phyloP scores from a whole-genome alignment of 352 stramenopile genomes.

The Pythium phragmiticola region DNA sequence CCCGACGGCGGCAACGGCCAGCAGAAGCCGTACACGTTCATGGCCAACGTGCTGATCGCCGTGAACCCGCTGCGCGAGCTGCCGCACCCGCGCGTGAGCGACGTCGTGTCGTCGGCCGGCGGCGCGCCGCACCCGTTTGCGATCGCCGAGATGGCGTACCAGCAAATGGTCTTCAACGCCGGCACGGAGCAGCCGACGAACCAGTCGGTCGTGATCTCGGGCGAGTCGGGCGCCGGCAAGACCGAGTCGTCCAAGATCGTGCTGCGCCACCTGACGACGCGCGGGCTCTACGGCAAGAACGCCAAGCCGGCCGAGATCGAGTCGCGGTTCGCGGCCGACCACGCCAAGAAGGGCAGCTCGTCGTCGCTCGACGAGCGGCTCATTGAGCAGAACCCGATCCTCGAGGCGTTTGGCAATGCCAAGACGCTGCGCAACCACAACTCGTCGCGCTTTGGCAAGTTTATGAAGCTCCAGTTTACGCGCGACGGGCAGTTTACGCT shows the following conservation, averaged over 20 bases:
- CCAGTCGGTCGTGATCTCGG: slow-evolving; percentile 85
- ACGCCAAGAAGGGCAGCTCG: slow-evolving; percentile 27
- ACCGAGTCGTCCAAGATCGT: slow-evolving; percentile 91
- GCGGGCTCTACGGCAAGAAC: slow-evolving; percentile 85
- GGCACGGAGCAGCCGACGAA: slow-evolving; percentile 84
- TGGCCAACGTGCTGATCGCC: slow-evolving; percentile 92
- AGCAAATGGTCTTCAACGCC: slow-evolving; percentile 91
- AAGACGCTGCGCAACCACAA: slow-evolving; percentile 98
- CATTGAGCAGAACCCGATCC: slow-evolving; percentile 86
- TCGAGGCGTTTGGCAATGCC: slow-evolving; percentile 89
- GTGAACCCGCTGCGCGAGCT: slow-evolving; percentile 89
- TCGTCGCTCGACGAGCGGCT: slow-evolving; percentile 74
- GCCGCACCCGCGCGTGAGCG: slow-evolving; percentile 73
- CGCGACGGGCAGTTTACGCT: slow-evolving; percentile 80
- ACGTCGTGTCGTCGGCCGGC: slow-evolving; percentile 71
- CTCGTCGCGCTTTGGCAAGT: slow-evolving; percentile 96
- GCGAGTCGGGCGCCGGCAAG: slow-evolving; percentile 87
- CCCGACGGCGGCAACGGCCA: slow-evolving; percentile 41
- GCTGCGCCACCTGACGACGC: slow-evolving; percentile 84
- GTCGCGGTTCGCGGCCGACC: slow-evolving; percentile 39
- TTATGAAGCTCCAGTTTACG: slow-evolving; percentile 96
- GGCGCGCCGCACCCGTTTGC: slow-evolving; percentile 83
- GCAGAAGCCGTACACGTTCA: slow-evolving; percentile 90
- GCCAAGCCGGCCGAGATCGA: slow-evolving; percentile 76
- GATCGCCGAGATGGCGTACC: slow-evolving; percentile 89